phyloP scores from a whole-genome alignment of 805 yeast genomes.

The Millerago galiae region DNA sequence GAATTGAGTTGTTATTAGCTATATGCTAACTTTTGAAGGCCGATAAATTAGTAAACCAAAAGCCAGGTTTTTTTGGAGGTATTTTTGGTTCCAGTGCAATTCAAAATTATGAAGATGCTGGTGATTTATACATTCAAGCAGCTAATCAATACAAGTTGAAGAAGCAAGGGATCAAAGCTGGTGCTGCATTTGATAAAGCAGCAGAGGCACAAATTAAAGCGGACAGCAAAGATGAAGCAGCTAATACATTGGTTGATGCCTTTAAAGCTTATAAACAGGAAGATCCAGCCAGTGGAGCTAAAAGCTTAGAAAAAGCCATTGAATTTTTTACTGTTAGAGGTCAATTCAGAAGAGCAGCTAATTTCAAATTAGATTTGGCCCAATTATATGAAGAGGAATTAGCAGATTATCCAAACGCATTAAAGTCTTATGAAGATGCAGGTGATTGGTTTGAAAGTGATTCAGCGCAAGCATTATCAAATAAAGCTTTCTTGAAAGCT shows the following conservation, averaged over 20 bases:
- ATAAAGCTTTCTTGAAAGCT: conserved; percentile 80
- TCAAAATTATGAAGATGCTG: conserved; percentile 80
- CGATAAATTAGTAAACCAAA: conserved; percentile 60
- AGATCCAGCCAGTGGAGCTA: conserved; percentile 71
- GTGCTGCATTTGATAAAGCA: conserved; percentile 78
- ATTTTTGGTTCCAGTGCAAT: conserved; percentile 59
- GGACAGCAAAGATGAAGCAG: conserved; percentile 82
- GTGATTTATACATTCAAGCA: conserved; percentile 84
- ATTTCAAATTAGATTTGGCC: conserved; percentile 86
- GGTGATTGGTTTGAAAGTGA: conserved; percentile 96
- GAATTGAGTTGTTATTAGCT: conserved; percentile 10
- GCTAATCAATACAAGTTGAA: conserved; percentile 82
- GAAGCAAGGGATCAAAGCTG: conserved; percentile 70
- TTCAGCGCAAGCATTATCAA: conserved; percentile 85
- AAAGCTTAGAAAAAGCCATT: conserved; percentile 70
- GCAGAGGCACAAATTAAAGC: conserved; percentile 73
- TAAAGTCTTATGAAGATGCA: conserved; percentile 78
- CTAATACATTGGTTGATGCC: conserved; percentile 84
- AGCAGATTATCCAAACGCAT: conserved; percentile 61
- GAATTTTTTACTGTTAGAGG: conserved; percentile 83
- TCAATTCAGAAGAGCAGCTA: conserved; percentile 94
- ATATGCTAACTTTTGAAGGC: conserved; percentile 37
- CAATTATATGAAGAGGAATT: conserved; percentile 75
- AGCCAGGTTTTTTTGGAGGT: conserved; percentile 59
- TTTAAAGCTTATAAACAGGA: conserved; percentile 76